Evolutionary conservation across 2,329 filamentous ascomycete species (phyloP).

Genomic region (Cryphonectria nitschkei): DNA sequence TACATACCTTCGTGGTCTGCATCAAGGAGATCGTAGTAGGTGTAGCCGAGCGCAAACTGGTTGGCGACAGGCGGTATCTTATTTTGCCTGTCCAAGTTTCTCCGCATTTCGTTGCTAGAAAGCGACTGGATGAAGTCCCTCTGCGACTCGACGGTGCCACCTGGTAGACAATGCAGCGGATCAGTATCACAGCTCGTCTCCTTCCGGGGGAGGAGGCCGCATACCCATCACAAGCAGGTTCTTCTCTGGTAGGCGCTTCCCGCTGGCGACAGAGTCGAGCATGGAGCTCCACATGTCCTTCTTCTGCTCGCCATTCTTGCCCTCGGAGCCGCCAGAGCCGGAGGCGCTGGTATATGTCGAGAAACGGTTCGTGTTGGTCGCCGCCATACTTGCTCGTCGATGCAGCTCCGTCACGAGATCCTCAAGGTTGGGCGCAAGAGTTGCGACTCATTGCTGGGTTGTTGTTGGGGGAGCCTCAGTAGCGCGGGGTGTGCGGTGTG

Average conservation of each 20-base stretch:
- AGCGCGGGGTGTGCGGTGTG: constrained; percentile 24
- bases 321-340: constrained; percentile 54
- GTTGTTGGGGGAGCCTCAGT: constrained; percentile 6
- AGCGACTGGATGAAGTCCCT: constrained; percentile 77
- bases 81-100: constrained; percentile 56
- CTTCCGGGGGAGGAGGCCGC: constrained; percentile 31
- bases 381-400: constrained; percentile 34
- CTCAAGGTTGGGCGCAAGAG: constrained; percentile 22
- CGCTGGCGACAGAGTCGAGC: constrained; percentile 87
- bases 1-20: constrained; percentile 88
- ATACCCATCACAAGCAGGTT: constrained; percentile 83
- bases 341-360: constrained; percentile 60
- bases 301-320: constrained; percentile 70
- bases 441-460: constrained; percentile 26
- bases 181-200: constrained; percentile 2
- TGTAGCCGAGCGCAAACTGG: constrained; percentile 90
- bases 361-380: constrained; percentile 57
- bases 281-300: constrained; percentile 94
- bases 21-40: constrained; percentile 92
- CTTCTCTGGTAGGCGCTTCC: constrained; percentile 88
- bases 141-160: constrained; percentile 81
- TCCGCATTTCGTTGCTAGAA: constrained; percentile 57
- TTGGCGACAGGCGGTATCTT: constrained; percentile 83
- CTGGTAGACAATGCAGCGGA: constrained; percentile 45
- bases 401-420: constrained; percentile 24